Evolutionary conservation across 768 basidiomycete species (phyloP), one percentile per base, ranked within the genome.

Genomic region (Boletus barrowsii): DNA sequence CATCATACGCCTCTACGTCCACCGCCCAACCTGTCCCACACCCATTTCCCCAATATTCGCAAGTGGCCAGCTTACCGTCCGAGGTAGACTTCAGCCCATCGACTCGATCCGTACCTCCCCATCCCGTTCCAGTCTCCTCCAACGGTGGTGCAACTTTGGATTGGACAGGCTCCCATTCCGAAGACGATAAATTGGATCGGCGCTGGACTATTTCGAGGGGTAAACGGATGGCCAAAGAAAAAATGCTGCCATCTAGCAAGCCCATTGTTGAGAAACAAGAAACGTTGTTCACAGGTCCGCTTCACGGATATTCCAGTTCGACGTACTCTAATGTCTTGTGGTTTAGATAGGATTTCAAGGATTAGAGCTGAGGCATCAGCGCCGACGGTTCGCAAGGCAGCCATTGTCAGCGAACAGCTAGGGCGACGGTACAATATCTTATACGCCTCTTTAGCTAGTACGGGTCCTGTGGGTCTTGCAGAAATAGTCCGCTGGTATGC

Each of bases 31-130:
- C 55, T 30, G 37, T 43, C 14, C 32, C 56, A 14, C 60, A 53
- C 51, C 53, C 57, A 47, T 55, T 67, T 60, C 54, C 68, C 54
- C 51, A 59, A 46, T 51, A 61, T 54, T 49, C 66, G 41, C 65
- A 53, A 58, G 54, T 35, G 56, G 32, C 22, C 42, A 53, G 18
- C 44, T 62, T 58, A 32, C 58, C 58, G 4, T 56, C 78, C 3
- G 86, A 88, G 41, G 75, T 88, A 24, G 87, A 89, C 65, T 89
- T 87, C 63, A 82, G 85, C 60, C 87, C 87, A 22, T 83, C 84
- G 1, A 81, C 81, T 8, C 77, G 79, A 18, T 60, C 71, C 30
- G 67, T 63, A 11, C 73, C 74, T 33, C 61, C 64, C 4, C 87
- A 89, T 62, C 89, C 89, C 13, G 79, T 90, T 10, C 88, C 88